Evolutionary conservation across 2,329 filamentous ascomycete genomes (phyloP).

Genomic region (Aspergillus costaricaensis): DNA sequence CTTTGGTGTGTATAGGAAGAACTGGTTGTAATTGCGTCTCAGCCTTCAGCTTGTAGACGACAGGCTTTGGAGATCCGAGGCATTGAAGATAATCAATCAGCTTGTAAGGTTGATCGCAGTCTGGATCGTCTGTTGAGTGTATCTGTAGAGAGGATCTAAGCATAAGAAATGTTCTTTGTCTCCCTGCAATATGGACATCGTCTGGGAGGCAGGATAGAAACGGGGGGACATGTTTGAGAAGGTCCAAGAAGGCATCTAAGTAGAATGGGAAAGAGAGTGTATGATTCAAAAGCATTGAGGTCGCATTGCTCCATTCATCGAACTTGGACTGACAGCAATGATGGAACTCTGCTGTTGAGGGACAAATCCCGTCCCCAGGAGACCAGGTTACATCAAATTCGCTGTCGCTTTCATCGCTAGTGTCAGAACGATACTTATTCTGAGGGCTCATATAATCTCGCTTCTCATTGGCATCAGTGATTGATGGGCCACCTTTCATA

Average conservation of each 20-base stretch:
- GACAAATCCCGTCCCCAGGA: conserved; percentile 15
- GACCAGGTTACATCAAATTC: conserved; percentile 1
- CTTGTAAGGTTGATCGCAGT: conserved; percentile 4
- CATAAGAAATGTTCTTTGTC: neutral
- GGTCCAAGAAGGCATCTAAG: conserved; percentile 12
- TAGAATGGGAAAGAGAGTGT: neutral
- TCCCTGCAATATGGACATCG: neutral
- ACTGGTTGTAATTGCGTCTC: neutral
- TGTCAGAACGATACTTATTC: neutral
- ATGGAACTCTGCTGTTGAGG: conserved; percentile 10
- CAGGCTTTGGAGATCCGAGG: neutral
- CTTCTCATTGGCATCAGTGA: too few relatives aligned
- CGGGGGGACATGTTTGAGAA: conserved; percentile 17
- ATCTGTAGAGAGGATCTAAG: neutral
- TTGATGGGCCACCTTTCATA: too few relatives aligned
- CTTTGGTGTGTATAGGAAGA: neutral
- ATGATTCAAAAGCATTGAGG: neutral
- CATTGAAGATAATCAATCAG: conserved; percentile 7
- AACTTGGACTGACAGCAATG: conserved; percentile 10
- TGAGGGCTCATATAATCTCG: neutral
- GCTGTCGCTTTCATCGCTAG: conserved; percentile 6
- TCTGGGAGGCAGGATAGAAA: conserved; percentile 1
- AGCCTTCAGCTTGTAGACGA: neutral
- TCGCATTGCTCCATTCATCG: conserved; percentile 7
- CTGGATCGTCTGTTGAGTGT: conserved; percentile 1